phyloP scores from a whole-genome alignment of 805 yeast species.

The Zygosaccharomyces bisporus region DNA sequence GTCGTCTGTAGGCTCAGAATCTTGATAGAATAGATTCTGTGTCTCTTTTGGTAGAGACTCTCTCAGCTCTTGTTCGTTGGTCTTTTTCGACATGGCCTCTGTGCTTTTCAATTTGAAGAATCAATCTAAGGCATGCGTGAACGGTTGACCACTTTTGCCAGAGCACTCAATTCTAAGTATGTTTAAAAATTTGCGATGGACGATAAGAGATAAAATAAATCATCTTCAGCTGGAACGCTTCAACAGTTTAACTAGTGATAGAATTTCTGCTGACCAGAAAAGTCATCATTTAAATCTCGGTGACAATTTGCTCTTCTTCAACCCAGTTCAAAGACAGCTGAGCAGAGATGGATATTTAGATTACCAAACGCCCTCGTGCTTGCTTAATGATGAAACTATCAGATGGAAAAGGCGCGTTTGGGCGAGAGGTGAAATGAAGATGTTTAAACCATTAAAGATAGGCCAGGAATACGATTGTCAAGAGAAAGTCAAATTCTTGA shows the following conservation, averaged over 20 bases:
- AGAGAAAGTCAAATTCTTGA: conserved; percentile 49
- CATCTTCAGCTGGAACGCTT: conserved; percentile 11
- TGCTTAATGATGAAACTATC: conserved; percentile 14
- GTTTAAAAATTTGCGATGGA: conserved; percentile 2
- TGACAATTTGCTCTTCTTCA: conserved; percentile 63
- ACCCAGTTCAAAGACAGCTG: conserved; percentile 48
- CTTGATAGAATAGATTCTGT: conserved; percentile 1
- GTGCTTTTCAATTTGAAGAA: not conserved
- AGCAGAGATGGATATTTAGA: conserved; percentile 78
- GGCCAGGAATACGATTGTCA: conserved; percentile 44
- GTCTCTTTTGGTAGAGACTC: not conserved
- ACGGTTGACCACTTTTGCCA: not conserved
- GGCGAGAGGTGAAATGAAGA: conserved; percentile 64
- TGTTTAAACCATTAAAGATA: conserved; percentile 36
- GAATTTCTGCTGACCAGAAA: conserved; percentile 8
- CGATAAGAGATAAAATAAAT: conserved; percentile 8
- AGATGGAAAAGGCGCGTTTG: conserved; percentile 65
- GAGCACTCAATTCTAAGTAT: not conserved
- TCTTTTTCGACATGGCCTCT: conserved; percentile 7
- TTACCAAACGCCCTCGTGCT: conserved; percentile 59
- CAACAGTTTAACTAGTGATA: conserved; percentile 6
- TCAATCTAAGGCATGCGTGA: not conserved
- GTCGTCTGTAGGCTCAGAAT: conserved; percentile 3
- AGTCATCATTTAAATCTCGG: conserved; percentile 41
- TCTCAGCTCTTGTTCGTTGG: not conserved